Conservation (phyloP, 2,329 filamentous ascomycete genomes). For the Macrophomina pseudophaseolina region DNA sequence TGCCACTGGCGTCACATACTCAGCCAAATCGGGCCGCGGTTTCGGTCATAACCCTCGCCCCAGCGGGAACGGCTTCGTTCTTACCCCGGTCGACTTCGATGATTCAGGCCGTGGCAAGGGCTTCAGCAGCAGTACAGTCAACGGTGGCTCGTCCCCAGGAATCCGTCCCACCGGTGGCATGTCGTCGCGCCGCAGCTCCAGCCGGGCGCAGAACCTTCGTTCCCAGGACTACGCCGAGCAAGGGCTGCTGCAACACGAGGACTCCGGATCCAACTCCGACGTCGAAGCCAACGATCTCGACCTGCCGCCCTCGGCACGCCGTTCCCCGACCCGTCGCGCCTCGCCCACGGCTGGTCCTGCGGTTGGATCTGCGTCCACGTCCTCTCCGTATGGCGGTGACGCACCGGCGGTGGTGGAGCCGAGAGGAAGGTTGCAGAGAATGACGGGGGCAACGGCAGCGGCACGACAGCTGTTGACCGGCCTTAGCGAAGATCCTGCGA, state of each 20-base stretch:
- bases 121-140: slow-evolving; percentile 62
- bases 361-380: slow-evolving; percentile 33
- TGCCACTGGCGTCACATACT: slow-evolving; percentile 61
- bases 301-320: slow-evolving; percentile 61
- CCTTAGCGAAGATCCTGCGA: slow-evolving; percentile 82
- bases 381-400: slow-evolving; percentile 40
- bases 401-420: slow-evolving; percentile 39
- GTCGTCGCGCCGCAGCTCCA: slow-evolving; percentile 58
- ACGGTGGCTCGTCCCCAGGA: slow-evolving; percentile 45
- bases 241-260: slow-evolving; percentile 58
- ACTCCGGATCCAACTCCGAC: slow-evolving; percentile 55
- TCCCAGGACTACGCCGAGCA: slow-evolving; percentile 57
- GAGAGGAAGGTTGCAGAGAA: slow-evolving; percentile 29
- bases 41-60: slow-evolving; percentile 77
- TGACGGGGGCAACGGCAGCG: slow-evolving; percentile 75
- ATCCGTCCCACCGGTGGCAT: slow-evolving; percentile 45
- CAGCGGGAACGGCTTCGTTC: slow-evolving; percentile 58
- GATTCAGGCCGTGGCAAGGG: slow-evolving; percentile 52
- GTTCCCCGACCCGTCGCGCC: slow-evolving; percentile 47
- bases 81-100: slow-evolving; percentile 54
- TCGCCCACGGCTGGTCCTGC: slow-evolving; percentile 37
- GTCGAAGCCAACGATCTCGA: slow-evolving; percentile 58
- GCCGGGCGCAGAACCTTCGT: slow-evolving; percentile 46
- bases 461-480: slow-evolving; percentile 80
- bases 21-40: slow-evolving; percentile 76